phyloP scores from a whole-genome alignment of 108 stramenopile genomes.

The Cyclotella atomus region DNA sequence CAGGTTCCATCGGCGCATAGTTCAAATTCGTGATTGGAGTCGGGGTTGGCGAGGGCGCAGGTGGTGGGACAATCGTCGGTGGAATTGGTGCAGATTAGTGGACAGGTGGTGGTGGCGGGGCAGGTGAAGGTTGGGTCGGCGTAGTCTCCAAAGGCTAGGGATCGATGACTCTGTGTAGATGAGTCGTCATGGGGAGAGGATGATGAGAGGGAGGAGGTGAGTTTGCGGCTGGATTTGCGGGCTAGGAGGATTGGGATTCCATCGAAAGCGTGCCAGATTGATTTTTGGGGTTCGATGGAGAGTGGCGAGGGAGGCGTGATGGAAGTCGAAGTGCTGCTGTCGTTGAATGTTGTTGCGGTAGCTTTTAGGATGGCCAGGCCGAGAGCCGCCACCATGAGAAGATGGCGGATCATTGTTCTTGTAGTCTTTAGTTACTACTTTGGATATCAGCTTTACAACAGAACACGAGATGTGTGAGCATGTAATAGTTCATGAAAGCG shows the following conservation, averaged over 20 bases:
- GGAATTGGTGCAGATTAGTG: constrained; percentile 51
- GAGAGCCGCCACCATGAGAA: background rate
- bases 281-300: constrained; percentile 13
- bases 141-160: constrained; percentile 53
- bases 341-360: background rate
- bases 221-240: constrained; percentile 11
- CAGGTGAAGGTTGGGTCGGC: constrained; percentile 52
- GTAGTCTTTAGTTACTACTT: background rate
- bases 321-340: background rate
- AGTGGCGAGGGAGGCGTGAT: background rate
- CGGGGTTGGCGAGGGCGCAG: constrained; percentile 8
- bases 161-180: constrained; percentile 1
- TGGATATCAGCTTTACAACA: background rate
- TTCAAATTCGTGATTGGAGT: constrained; percentile 19
- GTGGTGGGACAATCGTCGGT: constrained; percentile 47
- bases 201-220: background rate
- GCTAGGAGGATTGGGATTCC: constrained; percentile 24
- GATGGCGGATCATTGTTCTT: background rate
- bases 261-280: constrained; percentile 32
- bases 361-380: background rate
- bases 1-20: constrained; percentile 65
- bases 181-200: background rate
- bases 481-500: background rate
- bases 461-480: background rate
- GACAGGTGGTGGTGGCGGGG: constrained; percentile 59